Evolutionary conservation across 352 stramenopile species (phyloP).

Genomic region (Bremia lactucae): DNA sequence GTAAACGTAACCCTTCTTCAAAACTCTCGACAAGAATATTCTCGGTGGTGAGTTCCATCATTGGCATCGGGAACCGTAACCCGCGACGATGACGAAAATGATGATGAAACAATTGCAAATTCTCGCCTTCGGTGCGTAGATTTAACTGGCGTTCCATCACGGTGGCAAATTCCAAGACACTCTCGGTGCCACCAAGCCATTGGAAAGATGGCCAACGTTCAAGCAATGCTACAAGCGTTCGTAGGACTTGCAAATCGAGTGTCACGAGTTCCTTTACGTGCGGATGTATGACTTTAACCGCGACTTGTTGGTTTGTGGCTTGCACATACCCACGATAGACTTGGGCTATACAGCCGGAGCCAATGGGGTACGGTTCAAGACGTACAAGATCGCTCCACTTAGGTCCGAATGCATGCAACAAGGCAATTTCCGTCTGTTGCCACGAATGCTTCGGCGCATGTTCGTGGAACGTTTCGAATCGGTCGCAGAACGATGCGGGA

Average conservation of each 20-base stretch:
- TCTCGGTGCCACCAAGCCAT: constrained; percentile 67
- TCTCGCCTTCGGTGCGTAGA: constrained; percentile 82
- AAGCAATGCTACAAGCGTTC: constrained; percentile 45
- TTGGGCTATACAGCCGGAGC: constrained; percentile 91
- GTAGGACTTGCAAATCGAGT: constrained; percentile 81
- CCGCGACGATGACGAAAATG: constrained; percentile 60
- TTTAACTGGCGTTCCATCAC: constrained; percentile 89
- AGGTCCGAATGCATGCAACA: constrained; percentile 78
- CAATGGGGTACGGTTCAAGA: constrained; percentile 57
- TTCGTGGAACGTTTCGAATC: constrained; percentile 87
- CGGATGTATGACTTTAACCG: constrained; percentile 91
- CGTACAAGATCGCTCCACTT: constrained; percentile 60
- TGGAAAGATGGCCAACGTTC: constrained; percentile 51
- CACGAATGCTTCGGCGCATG: constrained; percentile 79
- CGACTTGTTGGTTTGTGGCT: constrained; percentile 57
- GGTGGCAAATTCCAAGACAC: constrained; percentile 73
- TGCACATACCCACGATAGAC: constrained; percentile 85
- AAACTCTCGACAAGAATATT: constrained; percentile 89
- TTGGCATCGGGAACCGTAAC: constrained; percentile 63
- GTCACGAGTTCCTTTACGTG: constrained; percentile 80
- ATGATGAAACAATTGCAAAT: constrained; percentile 69
- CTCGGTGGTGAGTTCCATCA: constrained; percentile 63
- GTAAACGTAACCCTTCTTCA: constrained; percentile 70
- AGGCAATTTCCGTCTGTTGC: constrained; percentile 69
- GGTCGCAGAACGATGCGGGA: constrained; percentile 81